Evolutionary conservation across 2,329 filamentous ascomycete genomes (phyloP).

Genomic region (Pestalotiopsis sp.): DNA sequence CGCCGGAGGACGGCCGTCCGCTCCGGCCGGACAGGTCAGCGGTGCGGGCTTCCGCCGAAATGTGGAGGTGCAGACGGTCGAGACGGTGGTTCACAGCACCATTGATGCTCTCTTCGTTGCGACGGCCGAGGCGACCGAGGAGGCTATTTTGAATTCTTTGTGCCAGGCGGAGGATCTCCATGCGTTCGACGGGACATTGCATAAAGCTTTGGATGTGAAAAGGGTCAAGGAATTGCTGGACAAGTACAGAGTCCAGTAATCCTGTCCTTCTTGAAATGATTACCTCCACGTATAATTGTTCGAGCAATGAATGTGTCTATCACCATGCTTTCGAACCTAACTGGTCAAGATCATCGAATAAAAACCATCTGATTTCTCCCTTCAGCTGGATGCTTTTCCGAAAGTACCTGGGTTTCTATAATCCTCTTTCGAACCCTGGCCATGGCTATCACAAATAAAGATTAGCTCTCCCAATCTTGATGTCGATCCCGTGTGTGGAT

Average conservation of each 20-base stretch:
- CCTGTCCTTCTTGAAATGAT: background rate
- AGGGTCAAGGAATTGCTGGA: conserved; percentile 3
- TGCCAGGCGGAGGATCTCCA: conserved; percentile 1
- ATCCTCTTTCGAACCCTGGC: too few relatives aligned
- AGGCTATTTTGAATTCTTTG: conserved; percentile 10
- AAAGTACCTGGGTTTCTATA: too few relatives aligned
- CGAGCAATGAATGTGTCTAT: too few relatives aligned
- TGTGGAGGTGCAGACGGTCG: conserved; percentile 6
- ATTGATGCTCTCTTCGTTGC: conserved; percentile 7
- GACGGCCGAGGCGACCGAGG: conserved; percentile 8
- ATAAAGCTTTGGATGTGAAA: background rate
- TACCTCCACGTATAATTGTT: background rate
- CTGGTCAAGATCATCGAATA: too few relatives aligned
- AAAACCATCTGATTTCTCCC: too few relatives aligned
- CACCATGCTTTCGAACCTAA: too few relatives aligned
- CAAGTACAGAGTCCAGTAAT: background rate
- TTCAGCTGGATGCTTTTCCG: too few relatives aligned
- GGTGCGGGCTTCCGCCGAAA: background rate
- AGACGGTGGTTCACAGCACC: background rate
- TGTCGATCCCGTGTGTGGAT: too few relatives aligned
- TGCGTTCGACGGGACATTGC: background rate
- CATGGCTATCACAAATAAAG: too few relatives aligned
- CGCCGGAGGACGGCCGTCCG: background rate
- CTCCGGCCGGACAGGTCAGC: conserved; percentile 4
- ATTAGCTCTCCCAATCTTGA: too few relatives aligned